phyloP scores from a whole-genome alignment of 2,329 filamentous ascomycete species.

The Penicillium sp. region DNA sequence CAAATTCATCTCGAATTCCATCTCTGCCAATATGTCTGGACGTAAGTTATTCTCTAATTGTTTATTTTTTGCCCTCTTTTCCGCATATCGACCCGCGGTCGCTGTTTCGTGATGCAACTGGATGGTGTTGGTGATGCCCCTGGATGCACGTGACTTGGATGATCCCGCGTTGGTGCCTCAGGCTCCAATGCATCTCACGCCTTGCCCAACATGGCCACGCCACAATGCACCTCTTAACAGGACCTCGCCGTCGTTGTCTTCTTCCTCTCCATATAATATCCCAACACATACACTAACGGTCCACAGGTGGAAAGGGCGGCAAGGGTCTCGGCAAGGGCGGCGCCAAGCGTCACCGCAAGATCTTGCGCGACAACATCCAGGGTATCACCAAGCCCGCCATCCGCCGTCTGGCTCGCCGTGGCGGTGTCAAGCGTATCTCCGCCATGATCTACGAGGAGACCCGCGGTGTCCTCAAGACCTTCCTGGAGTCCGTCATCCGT shows the following conservation, averaged over 20 bases:
- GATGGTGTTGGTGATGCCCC: conserved; percentile 17
- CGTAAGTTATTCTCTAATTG: conserved; percentile 32
- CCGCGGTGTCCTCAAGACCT: conserved; percentile 77
- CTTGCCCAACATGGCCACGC: conserved; percentile 12
- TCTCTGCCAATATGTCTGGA: conserved; percentile 39
- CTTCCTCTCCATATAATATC: not conserved
- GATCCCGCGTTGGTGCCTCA: conserved; percentile 12
- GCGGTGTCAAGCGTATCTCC: conserved; percentile 99
- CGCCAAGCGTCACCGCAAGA: conserved; percentile 99
- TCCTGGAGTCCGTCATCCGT: conserved; percentile 78
- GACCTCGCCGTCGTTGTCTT: conserved; percentile 5
- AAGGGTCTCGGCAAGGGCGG: conserved; percentile 98
- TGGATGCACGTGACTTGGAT: conserved; percentile 25
- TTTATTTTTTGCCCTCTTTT: not conserved
- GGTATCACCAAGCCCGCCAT: conserved; percentile 99
- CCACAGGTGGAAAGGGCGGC: conserved; percentile 84
- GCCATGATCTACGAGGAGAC: conserved; percentile 90
- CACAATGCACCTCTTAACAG: conserved; percentile 3
- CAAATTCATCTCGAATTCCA: conserved; percentile 12
- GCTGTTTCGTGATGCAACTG: conserved; percentile 2
- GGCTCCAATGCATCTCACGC: conserved; percentile 9
- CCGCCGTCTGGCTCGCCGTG: conserved; percentile 97
- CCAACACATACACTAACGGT: conserved; percentile 16
- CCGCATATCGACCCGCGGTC: conserved; percentile 6
- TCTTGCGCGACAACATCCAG: conserved; percentile 99